phyloP scores from a whole-genome alignment of 768 basidiomycete species.

The Tylopilus subfusipes region DNA sequence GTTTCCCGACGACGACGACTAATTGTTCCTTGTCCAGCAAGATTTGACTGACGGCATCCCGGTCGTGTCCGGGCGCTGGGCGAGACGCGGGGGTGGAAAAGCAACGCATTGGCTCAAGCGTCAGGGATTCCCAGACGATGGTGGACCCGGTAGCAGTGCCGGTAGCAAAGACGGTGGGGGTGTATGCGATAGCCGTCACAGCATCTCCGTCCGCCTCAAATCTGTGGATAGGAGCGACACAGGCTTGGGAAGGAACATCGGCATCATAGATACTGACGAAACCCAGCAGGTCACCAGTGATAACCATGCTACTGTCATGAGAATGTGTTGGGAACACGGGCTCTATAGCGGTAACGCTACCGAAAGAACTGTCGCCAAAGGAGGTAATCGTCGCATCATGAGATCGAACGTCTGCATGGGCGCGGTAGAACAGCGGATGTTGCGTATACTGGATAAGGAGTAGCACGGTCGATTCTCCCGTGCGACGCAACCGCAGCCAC shows the following conservation, averaged over 20 bases:
- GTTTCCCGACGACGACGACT: conserved; percentile 56
- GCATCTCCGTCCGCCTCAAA: conserved; percentile 67
- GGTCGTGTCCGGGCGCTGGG: conserved; percentile 30
- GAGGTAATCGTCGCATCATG: conserved; percentile 32
- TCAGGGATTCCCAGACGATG: conserved; percentile 63
- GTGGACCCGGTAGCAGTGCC: conserved; percentile 63
- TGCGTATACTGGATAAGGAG: conserved; percentile 53
- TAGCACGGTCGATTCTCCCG: background rate
- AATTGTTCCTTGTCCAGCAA: conserved; percentile 52
- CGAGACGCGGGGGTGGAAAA: conserved; percentile 49
- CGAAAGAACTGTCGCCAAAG: conserved; percentile 53
- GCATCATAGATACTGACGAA: conserved; percentile 61
- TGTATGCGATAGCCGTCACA: conserved; percentile 63
- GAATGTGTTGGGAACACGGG: conserved; percentile 43
- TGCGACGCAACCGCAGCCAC: conserved; percentile 17
- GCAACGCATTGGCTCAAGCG: conserved; percentile 51
- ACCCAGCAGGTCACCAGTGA: conserved; percentile 65
- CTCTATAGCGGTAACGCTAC: conserved; percentile 46
- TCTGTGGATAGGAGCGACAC: conserved; percentile 38
- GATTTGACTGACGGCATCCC: conserved; percentile 53
- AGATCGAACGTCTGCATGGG: conserved; percentile 35
- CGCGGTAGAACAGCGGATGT: conserved; percentile 50
- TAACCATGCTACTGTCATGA: conserved; percentile 47
- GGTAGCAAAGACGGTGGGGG: conserved; percentile 54
- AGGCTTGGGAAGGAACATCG: conserved; percentile 20